These are phyloP conservation scores for Melanopsichium pennsylvanicum DNA, from an alignment of 1,284 basidiomycete species.

Conservation along the genomic window DNA sequence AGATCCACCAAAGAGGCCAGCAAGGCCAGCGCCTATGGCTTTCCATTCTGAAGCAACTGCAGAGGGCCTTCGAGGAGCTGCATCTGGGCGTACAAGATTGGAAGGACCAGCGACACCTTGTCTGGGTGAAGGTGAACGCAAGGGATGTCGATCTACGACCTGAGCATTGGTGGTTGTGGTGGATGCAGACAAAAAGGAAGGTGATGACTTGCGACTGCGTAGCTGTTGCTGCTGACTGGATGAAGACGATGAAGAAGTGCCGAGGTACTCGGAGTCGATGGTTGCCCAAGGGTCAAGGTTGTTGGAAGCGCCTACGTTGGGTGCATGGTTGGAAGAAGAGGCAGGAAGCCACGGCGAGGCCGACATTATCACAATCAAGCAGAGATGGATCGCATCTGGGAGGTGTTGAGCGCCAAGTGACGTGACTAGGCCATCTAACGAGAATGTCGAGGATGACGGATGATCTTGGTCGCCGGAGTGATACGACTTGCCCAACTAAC, in stretches of 20 bases:
- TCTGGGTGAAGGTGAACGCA: constrained; percentile 34
- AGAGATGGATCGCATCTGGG: background rate
- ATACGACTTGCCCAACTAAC: too few species aligned
- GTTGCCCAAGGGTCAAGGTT: constrained; percentile 16
- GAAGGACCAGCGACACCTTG: constrained; percentile 5
- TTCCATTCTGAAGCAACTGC: constrained; percentile 42
- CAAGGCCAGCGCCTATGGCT: constrained; percentile 36
- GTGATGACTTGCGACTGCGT: constrained; percentile 31
- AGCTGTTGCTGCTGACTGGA: constrained; percentile 12
- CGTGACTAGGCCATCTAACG: too few species aligned
- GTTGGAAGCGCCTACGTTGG: constrained; percentile 2
- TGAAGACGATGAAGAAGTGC: constrained; percentile 6
- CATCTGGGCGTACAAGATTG: constrained; percentile 2
- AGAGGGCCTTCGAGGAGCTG: constrained; percentile 16
- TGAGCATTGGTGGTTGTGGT: constrained; percentile 9
- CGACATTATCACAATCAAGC: constrained; percentile 7
- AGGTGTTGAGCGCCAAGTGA: too few species aligned
- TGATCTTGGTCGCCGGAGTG: too few species aligned
- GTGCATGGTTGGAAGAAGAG: constrained; percentile 1
- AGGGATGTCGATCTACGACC: constrained; percentile 33
- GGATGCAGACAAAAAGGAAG: constrained; percentile 1
- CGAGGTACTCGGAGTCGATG: constrained; percentile 20
- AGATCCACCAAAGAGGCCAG: constrained; percentile 31
- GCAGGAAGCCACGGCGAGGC: constrained; percentile 21
- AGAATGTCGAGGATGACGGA: too few species aligned